phyloP scores from a whole-genome alignment of 805 yeast genomes.

The Ascoidea rubescens region DNA sequence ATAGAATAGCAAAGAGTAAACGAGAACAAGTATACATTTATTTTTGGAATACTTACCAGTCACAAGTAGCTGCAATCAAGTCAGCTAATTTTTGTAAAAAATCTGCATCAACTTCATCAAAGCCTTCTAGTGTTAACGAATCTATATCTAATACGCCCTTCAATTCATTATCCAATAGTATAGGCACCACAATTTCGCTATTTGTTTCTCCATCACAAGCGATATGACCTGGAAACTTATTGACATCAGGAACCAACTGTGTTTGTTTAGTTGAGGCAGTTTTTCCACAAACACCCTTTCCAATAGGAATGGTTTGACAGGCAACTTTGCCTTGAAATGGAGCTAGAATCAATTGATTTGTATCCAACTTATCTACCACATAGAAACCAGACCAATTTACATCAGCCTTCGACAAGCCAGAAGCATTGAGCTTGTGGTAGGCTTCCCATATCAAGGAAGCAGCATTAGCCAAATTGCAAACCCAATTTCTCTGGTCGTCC shows the following conservation, averaged over 20 bases:
- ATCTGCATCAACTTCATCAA: constrained; percentile 45
- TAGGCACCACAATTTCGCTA: constrained; percentile 89
- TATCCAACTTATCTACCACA: constrained; percentile 25
- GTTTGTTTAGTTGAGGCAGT: constrained; percentile 51
- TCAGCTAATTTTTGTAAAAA: constrained; percentile 47
- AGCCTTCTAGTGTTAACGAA: constrained; percentile 51
- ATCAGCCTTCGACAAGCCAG: constrained; percentile 15
- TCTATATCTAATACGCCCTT: constrained; percentile 81
- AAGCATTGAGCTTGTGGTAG: constrained; percentile 42
- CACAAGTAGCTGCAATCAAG: constrained; percentile 37
- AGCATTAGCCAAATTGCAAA: constrained; percentile 76
- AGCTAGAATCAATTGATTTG: constrained; percentile 50
- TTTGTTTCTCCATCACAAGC: constrained; percentile 95
- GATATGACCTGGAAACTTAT: constrained; percentile 78
- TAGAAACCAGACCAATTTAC: constrained; percentile 96
- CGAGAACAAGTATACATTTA: background rate
- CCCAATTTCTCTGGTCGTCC: constrained; percentile 64
- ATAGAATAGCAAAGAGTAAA: too few relatives aligned
- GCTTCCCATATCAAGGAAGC: constrained; percentile 84
- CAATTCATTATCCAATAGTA: constrained; percentile 30
- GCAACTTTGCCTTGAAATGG: constrained; percentile 98
- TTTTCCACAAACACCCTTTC: constrained; percentile 85
- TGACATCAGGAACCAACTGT: constrained; percentile 69
- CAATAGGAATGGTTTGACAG: constrained; percentile 68
- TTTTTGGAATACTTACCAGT: constrained; percentile 23